Conservation (phyloP, 139 green algal genomes). For the Nannochloris sp. region DNA sequence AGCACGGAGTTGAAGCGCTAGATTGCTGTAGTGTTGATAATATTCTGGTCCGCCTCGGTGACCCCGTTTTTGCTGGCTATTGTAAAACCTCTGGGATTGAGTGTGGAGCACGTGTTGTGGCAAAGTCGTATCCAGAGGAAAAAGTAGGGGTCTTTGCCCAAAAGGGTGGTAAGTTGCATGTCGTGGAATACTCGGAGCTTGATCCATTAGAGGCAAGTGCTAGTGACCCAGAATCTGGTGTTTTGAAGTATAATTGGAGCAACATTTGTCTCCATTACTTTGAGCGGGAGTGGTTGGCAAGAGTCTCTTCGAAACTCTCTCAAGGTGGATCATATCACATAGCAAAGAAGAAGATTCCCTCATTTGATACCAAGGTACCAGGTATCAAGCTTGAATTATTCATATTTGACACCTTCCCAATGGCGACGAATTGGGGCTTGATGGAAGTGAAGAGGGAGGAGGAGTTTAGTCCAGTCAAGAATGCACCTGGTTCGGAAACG, state of each 20-base stretch:
- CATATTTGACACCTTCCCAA: slow-evolving; percentile 91
- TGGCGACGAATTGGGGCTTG: slow-evolving; percentile 35
- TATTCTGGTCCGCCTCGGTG: slow-evolving; percentile 57
- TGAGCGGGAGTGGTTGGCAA: slow-evolving; percentile 54
- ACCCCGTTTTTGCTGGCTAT: slow-evolving; percentile 75
- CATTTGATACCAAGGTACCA: slow-evolving; percentile 29
- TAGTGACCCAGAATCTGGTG: slow-evolving; percentile 39
- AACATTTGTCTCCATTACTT: slow-evolving; percentile 99
- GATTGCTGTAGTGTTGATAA: slow-evolving; percentile 90
- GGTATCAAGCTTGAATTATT: slow-evolving; percentile 93
- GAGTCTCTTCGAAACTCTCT: slow-evolving; percentile 26
- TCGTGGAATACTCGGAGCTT: slow-evolving; percentile 90
- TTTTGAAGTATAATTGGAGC: slow-evolving; percentile 74
- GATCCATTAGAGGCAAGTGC: slow-evolving; percentile 49
- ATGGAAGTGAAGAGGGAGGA: slow-evolving; percentile 53
- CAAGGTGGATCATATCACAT: slow-evolving; percentile 65
- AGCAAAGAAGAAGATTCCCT: slow-evolving; percentile 79
- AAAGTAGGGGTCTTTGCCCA: slow-evolving; percentile 74
- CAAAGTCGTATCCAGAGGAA: slow-evolving; percentile 68
- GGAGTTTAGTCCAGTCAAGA: slow-evolving; percentile 90
- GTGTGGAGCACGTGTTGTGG: slow-evolving; percentile 54
- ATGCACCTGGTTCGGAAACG: slow-evolving; percentile 44
- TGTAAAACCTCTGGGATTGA: slow-evolving; percentile 42
- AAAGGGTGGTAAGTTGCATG: slow-evolving; percentile 36
- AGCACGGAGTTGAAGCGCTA: slow-evolving; percentile 62